Base-by-base conservation (phyloP, 345 rosid genomes). In the Boechera retrofracta region DNA sequence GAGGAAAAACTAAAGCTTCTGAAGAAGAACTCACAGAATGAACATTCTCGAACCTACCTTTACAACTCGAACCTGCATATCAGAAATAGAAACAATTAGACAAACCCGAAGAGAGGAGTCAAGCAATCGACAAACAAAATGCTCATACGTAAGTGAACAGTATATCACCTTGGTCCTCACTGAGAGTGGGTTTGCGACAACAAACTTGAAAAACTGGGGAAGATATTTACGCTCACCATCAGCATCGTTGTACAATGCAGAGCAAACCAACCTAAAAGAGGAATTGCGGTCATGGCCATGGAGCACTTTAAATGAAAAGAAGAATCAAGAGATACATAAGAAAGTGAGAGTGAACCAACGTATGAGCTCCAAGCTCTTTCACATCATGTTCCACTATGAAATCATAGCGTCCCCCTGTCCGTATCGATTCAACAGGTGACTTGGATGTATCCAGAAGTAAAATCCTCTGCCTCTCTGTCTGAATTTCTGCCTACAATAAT, bases 291-390 rank as follows among this genome's bases (percentile, higher is more conserved):
- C 33, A 71, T 16, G 60, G 28, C 0, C 21, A 31, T 44, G 33
- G 39, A 33, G 63, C 39, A 75, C 79, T 5, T 13, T 4, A 55
- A 36, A 59, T 3, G 29, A 11, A 24, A 69, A 12, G 21, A 38
- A 28, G 15, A 60, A 10, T 21, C 3, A 0, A 41, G 10, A 63
- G 29, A 12, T 4, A 29, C 7, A 31, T 1, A 39, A 45, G 60
- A 38, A 24, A 72, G 32, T 3, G 18, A 54, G 1, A 38, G 60
- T 7, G 57, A 69, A 79, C 76, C 35, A 56, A 95, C 98, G 98
- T 95, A 83, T 95, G 97, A 84, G 99, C 93, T 49, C 99, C 99
- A 7, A 95, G 97, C 84, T 92, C 99, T 89, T 95, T 92, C 6
- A 95, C 97, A 75, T 95, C 99, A 72, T 95, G 97, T 61, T 95